phyloP scores from a whole-genome alignment of 208 protist species.

The Crithidia thermophila region DNA sequence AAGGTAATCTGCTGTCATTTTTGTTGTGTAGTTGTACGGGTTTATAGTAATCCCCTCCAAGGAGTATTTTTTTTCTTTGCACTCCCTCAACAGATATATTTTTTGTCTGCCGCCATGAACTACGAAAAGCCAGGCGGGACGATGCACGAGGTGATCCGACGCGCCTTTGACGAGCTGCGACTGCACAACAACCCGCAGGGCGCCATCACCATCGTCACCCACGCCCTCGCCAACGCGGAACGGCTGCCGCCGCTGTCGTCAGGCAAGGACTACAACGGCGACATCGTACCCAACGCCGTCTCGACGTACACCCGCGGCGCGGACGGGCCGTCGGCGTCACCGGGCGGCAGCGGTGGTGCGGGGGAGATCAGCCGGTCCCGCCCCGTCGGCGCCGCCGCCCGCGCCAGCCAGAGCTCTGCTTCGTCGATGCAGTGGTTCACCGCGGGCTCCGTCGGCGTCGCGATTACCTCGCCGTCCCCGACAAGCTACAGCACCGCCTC shows the following conservation, averaged over 20 bases:
- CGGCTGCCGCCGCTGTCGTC: constrained; percentile 19
- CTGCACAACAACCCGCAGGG: constrained; percentile 63
- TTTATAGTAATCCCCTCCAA: too few species aligned
- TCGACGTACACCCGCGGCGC: neutral
- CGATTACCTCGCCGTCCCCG: neutral
- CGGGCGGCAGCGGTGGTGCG: neutral
- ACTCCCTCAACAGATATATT: constrained; percentile 1
- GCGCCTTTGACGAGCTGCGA: constrained; percentile 66
- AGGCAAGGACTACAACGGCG: constrained; percentile 28
- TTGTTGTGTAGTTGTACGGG: neutral
- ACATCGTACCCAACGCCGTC: neutral
- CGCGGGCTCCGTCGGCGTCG: constrained; percentile 12
- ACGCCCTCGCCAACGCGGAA: constrained; percentile 35
- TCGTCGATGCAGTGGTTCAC: constrained; percentile 25
- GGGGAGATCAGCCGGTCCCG: neutral
- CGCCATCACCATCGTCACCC: constrained; percentile 55
- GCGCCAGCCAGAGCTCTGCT: neutral
- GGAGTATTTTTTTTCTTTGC: too few species aligned
- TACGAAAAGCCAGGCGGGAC: constrained; percentile 59
- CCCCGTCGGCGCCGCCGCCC: neutral
- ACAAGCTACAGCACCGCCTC: neutral
- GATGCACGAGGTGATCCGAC: constrained; percentile 77
- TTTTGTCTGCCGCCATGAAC: constrained; percentile 23
- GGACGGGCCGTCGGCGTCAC: neutral
- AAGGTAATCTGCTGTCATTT: neutral